Conservation (phyloP, 306 rosid genomes). For the Oxytropis ochrocephala region DNA sequence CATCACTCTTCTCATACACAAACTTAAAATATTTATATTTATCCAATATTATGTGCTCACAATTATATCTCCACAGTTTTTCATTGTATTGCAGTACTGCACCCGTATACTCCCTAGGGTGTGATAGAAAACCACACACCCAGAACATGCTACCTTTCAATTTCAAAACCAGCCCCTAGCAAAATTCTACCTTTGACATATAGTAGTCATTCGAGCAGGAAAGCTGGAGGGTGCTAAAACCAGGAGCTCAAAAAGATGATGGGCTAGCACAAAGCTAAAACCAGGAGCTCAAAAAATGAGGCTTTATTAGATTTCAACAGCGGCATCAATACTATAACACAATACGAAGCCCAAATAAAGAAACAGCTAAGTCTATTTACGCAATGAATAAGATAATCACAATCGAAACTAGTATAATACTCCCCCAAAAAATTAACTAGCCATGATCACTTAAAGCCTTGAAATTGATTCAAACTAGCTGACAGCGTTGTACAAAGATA, state of each 20-base stretch:
- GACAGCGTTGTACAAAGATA: too few relatives aligned
- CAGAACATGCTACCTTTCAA: neutral
- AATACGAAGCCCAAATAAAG: neutral
- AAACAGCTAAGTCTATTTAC: neutral
- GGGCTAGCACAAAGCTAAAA: neutral
- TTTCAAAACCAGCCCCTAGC: neutral
- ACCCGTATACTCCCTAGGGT: neutral
- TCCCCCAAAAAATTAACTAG: neutral
- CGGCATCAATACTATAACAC: neutral
- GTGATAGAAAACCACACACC: neutral
- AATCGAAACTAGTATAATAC: neutral
- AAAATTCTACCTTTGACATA: neutral
- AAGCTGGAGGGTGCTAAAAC: neutral
- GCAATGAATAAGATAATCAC: neutral
- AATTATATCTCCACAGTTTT: neutral
- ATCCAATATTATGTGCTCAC: conserved; percentile 1
- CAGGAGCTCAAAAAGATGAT: neutral
- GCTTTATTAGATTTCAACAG: neutral
- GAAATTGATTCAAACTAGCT: conserved; percentile 5
- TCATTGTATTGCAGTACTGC: neutral
- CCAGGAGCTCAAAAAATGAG: neutral
- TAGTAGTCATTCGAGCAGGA: neutral
- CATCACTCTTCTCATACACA: neutral
- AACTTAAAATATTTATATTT: neutral
- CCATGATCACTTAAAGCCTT: neutral